Evolutionary conservation across 192 early-diverging fungal species (phyloP), one percentile per base, ranked within the genome.

Genomic region (Obelidium mucronatum): DNA sequence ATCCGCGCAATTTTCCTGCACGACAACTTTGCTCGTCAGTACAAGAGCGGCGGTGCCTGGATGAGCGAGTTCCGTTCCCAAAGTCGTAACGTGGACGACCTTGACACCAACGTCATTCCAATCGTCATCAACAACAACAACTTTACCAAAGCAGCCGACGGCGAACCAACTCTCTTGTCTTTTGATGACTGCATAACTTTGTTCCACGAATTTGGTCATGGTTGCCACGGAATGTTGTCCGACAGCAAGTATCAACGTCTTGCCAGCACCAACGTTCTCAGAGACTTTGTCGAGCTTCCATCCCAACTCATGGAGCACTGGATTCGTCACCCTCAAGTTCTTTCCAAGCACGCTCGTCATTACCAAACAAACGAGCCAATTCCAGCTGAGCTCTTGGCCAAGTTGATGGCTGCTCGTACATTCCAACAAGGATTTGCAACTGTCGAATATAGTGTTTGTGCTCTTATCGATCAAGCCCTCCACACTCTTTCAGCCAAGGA

Each of bases 261-360:
- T 11, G 31, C 24, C 56, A 31, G 56, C 11, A 59, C 56, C 56
- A 59, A 59, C 24, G 56, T 59, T 59, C 56, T 59, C 8, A 8
- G 56, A 30, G 94, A 96, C 80, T 94, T 95, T 87, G 94, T 95
- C 0, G 94, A 96, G 76, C 76, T 96, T 56, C 94, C 94, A 1
- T 95, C 94, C 4, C 92, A 94, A 55, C 79, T 96, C 53, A 94
- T 95, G 93, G 94, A 96, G 78, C 90, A 91, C 40, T 94, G 94
- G 78, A 88, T 93, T 1, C 83, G 85, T 5, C 90, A 92, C 22
- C 92, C 92, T 1, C 78, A 87, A n/a, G 93, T 92, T 3, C 81
- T 94, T 1, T 74, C 87, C 34, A 81, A 90, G 1, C 92, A 94
- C 78, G 91, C 92, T 0, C 87, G 85, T 30, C 86, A 93, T 58